Evolutionary conservation across 2,329 filamentous ascomycete genomes (phyloP).

Genomic region (Penicillium sp.): DNA sequence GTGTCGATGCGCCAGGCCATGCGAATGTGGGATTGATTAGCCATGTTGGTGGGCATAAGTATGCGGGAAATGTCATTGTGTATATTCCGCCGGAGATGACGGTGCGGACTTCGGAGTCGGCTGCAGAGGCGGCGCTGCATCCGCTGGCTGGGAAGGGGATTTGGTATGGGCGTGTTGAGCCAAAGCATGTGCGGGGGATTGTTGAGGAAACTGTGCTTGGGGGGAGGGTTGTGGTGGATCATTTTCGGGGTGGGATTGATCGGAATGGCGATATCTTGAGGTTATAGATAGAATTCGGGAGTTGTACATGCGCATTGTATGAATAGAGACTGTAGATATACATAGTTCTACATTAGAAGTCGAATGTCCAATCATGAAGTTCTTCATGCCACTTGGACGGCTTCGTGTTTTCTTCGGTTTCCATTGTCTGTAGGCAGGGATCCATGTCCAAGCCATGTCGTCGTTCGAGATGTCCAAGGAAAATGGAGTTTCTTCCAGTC

Average conservation of each 20-base stretch:
- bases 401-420: no score
- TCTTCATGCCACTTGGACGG: no score
- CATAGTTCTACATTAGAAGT: neutral
- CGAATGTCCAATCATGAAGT: no score
- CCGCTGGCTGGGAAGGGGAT: slow-evolving; percentile 57
- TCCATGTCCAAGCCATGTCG: no score
- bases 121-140: slow-evolving; percentile 21
- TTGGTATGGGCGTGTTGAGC: slow-evolving; percentile 81
- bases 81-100: slow-evolving; percentile 58
- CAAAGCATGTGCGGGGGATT: slow-evolving; percentile 87
- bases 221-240: slow-evolving; percentile 80
- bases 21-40: slow-evolving; percentile 59
- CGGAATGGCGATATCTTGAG: slow-evolving; percentile 72
- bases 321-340: neutral
- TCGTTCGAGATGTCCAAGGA: no score
- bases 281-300: slow-evolving; percentile 23
- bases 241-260: slow-evolving; percentile 86
- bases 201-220: slow-evolving; percentile 83
- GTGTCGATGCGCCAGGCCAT: slow-evolving; percentile 33
- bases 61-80: slow-evolving; percentile 88
- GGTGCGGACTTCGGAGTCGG: slow-evolving; percentile 8
- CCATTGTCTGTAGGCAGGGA: no score
- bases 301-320: slow-evolving; percentile 4
- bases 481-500: no score
- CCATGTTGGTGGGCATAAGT: slow-evolving; percentile 94